Evolutionary conservation across 768 basidiomycete species (phyloP), one percentile per base, ranked within the genome.

Genomic region (Hygrophorus russula): DNA sequence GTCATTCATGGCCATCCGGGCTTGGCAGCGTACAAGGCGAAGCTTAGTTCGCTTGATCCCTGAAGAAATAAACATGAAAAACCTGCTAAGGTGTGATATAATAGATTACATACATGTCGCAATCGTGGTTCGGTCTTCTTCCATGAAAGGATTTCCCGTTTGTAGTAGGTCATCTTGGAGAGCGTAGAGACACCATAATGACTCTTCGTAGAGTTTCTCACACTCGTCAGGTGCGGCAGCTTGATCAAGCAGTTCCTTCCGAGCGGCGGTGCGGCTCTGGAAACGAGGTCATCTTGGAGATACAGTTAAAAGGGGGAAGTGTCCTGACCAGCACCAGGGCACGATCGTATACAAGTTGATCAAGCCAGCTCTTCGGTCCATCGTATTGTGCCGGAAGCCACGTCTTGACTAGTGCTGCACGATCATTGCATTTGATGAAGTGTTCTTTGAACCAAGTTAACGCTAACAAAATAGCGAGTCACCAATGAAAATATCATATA

Each of bases 141-240:
- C 84, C 73, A 80, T 73, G 60, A 81, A 89, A 2, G 88, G 85
- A 55, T 88, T 90, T 11, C 80, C 84, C 7, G 70, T 75, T 58
- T 89, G 83, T 48, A 85, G 57, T 1, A 90, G 68, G 53, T 94
- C 86, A 56, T 98, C 96, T 57, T 92, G 82, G 6, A 98, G 69
- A 0, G 91, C 85, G 50, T 92, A 88, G 24, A 98, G 69, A 57
- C 92, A 86, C 90, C 91, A 96, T 6, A 98, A 60, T 0, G 90
- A 89, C 53, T 90, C 90, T 55, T 97, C 93, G 61, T 98, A 99
- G 30, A 94, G 68, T 58, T 83, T 85, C 67, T 96, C 90, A 59
- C 91, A 93, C 55, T 89, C 84, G 49, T 84, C 75, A 0, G 85
- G 80, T 20, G 74, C 74, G 35, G 70, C 69, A 31, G 80, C 81